Percentiles rank a stretch among this genome's conserved stretches.
phyloP scores from a whole-genome alignment of 2,329 filamentous ascomycete species.

The Microcyclospora tardicrescens region DNA sequence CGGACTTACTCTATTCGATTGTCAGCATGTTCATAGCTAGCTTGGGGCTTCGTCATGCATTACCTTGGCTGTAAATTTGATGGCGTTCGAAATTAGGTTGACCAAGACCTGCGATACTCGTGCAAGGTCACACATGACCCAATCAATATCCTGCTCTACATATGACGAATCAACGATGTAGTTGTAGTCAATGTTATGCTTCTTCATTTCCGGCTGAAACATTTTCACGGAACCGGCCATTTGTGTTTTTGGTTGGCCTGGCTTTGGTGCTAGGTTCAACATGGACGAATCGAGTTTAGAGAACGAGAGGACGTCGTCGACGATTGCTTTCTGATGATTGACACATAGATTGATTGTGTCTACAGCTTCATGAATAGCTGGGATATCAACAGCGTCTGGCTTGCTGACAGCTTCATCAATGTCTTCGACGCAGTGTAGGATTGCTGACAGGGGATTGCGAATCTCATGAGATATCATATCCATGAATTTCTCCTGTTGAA shows the following conservation, averaged over 20 bases:
- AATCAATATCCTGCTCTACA: conserved; percentile 9
- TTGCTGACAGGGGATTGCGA: conserved; percentile 23
- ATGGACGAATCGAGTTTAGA: conserved; percentile 23
- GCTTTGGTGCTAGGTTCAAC: conserved; percentile 16
- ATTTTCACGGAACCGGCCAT: conserved; percentile 21
- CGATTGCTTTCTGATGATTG: conserved; percentile 29
- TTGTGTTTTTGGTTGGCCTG: conserved; percentile 14
- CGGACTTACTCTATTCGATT: conserved; percentile 13
- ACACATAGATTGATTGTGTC: conserved; percentile 31
- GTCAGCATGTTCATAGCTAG: too few species aligned
- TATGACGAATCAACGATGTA: conserved; percentile 18
- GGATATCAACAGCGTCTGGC: conserved; percentile 8
- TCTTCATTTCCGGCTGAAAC: conserved; percentile 23
- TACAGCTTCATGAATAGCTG: conserved; percentile 15
- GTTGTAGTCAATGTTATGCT: conserved; percentile 17
- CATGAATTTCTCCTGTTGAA: conserved; percentile 35
- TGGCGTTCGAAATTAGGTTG: conserved; percentile 17
- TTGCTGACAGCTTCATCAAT: conserved; percentile 21
- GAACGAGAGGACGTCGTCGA: conserved; percentile 28
- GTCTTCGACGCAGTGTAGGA: conserved; percentile 32
- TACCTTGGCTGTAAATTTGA: background rate
- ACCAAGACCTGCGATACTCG: conserved; percentile 20
- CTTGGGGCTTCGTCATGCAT: too few species aligned
- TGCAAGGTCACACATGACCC: conserved; percentile 18
- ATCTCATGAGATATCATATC: conserved; percentile 28